phyloP scores from a whole-genome alignment of 768 basidiomycete genomes.

The Tremella fuciformis region DNA sequence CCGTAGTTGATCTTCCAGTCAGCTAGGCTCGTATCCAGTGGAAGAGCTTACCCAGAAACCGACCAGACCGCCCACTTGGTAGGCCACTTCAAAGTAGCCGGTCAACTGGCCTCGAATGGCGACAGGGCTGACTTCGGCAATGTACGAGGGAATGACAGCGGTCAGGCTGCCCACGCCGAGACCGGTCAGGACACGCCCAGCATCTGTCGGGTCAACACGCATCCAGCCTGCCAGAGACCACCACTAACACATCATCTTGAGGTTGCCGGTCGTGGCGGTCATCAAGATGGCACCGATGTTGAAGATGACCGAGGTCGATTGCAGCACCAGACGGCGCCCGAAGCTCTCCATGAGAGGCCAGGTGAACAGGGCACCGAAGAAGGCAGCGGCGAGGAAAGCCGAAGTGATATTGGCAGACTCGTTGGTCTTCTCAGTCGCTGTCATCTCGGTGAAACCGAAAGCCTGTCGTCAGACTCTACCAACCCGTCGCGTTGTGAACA shows the following conservation, averaged over 20 bases:
- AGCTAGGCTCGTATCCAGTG: no score
- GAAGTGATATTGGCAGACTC: constrained; percentile 57
- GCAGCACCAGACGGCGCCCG: constrained; percentile 53
- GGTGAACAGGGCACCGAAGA: constrained; percentile 19
- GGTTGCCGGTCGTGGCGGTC: constrained; percentile 26
- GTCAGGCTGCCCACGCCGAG: constrained; percentile 53
- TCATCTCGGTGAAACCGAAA: constrained; percentile 52
- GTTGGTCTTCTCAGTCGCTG: constrained; percentile 43
- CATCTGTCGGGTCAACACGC: constrained; percentile 10
- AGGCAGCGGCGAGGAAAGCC: constrained; percentile 56
- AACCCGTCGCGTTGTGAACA: neutral
- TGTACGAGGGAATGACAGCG: constrained; percentile 45
- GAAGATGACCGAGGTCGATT: constrained; percentile 53
- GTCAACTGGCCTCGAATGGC: constrained; percentile 50
- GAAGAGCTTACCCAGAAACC: constrained; percentile 48
- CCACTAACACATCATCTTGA: constrained; percentile 54
- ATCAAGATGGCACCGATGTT: constrained; percentile 54
- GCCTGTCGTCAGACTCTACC: constrained; percentile 29
- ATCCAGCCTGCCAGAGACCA: neutral
- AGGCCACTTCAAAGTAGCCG: constrained; percentile 58
- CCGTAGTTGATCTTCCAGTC: constrained; percentile 14
- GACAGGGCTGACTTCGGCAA: constrained; percentile 51
- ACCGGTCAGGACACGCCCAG: constrained; percentile 40
- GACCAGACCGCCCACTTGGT: constrained; percentile 56
- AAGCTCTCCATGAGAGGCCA: constrained; percentile 52